phyloP scores from a whole-genome alignment of 1,284 basidiomycete species.

The Pyrrhoderma noxium region DNA sequence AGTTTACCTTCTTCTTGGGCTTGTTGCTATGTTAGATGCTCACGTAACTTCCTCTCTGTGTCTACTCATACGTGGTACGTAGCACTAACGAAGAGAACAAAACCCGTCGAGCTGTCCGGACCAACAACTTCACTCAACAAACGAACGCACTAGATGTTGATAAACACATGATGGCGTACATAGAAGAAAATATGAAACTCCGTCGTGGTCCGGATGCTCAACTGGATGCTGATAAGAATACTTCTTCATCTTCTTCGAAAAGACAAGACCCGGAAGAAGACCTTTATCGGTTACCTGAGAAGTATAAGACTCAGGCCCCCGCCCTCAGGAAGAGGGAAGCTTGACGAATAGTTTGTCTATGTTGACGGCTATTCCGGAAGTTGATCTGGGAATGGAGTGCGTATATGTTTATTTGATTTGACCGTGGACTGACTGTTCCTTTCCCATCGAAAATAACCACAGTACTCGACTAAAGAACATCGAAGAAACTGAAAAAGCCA shows the following conservation, averaged over 20 bases:
- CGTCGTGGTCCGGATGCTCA: constrained; percentile 44
- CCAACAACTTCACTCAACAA: constrained; percentile 94
- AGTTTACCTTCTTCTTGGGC: constrained; percentile 25
- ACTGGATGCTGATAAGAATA: constrained; percentile 38
- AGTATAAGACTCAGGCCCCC: constrained; percentile 47
- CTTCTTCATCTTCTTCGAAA: constrained; percentile 32
- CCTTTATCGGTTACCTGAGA: constrained; percentile 74
- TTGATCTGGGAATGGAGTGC: constrained; percentile 96
- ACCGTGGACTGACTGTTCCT: not conserved
- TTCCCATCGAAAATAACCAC: not conserved
- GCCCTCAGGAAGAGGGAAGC: constrained; percentile 74
- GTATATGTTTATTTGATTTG: constrained; percentile 30
- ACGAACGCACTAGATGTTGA: constrained; percentile 95
- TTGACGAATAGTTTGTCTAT: constrained; percentile 90
- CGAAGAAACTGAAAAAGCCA: constrained; percentile 94
- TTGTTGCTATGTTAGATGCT: not conserved
- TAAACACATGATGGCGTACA: constrained; percentile 99
- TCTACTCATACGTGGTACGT: no score
- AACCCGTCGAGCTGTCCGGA: constrained; percentile 68
- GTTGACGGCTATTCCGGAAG: constrained; percentile 94
- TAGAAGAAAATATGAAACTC: constrained; percentile 86
- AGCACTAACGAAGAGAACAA: constrained; percentile 60
- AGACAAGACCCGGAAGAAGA: constrained; percentile 73
- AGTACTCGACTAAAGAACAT: constrained; percentile 91
- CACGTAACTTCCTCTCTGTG: not conserved